Evolutionary conservation across 495 filamentous ascomycete genomes (phyloP).

Genomic region (Umbilicaria muhlenbergii): DNA sequence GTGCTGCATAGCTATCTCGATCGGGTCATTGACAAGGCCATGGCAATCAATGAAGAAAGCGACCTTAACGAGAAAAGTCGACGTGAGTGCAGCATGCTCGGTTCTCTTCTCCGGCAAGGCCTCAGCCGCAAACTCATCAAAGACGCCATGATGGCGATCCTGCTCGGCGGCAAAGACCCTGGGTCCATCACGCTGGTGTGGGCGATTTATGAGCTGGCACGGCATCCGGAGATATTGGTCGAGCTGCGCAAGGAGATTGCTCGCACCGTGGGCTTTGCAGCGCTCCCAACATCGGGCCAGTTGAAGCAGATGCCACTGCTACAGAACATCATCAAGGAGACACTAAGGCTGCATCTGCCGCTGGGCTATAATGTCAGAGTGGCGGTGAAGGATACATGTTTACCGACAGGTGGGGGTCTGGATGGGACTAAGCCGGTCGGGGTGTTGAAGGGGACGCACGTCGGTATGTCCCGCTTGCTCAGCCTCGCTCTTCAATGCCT

Average conservation of each 20-base stretch:
- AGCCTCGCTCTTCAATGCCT: not conserved
- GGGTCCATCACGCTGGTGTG: not conserved
- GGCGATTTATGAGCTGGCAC: constrained; percentile 19
- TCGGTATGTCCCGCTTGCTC: not conserved
- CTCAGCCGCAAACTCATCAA: not conserved
- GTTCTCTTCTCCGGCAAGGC: not conserved
- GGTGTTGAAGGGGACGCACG: not conserved
- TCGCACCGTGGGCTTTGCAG: constrained; percentile 21
- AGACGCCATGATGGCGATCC: not conserved
- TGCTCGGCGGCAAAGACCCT: not conserved
- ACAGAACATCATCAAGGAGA: constrained; percentile 32
- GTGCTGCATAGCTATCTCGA: constrained; percentile 1
- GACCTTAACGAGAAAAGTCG: not conserved
- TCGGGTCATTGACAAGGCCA: not conserved
- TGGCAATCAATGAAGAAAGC: not conserved
- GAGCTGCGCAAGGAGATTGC: constrained; percentile 56
- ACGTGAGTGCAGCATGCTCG: not conserved
- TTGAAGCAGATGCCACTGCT: constrained; percentile 15
- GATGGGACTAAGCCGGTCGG: not conserved
- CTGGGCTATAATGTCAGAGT: constrained; percentile 4
- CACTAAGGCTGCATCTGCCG: constrained; percentile 28
- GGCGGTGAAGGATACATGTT: not conserved
- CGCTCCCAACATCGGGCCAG: constrained; percentile 4
- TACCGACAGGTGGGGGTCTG: not conserved
- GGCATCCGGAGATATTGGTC: constrained; percentile 29